Percentiles rank a stretch among this genome's conserved stretches.
These are phyloP conservation scores for Glaciozyma antarctica DNA, from an alignment of 768 basidiomycete species.

Conservation along the genomic window DNA sequence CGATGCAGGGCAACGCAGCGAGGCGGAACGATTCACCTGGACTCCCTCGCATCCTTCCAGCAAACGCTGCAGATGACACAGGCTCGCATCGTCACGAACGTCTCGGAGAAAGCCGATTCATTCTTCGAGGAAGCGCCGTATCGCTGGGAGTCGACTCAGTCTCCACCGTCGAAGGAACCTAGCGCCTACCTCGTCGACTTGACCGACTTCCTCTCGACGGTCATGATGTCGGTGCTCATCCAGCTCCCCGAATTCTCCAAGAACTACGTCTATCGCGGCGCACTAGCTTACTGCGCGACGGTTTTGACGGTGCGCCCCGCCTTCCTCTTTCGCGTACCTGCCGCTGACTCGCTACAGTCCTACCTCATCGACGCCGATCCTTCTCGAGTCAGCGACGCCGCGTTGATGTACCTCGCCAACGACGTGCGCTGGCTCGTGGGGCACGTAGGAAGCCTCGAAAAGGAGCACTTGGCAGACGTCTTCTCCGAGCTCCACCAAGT, in stretches of 20 bases:
- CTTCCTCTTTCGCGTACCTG: background rate
- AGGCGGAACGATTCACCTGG: constrained; percentile 53
- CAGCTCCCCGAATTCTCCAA: constrained; percentile 62
- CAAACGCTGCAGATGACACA: constrained; percentile 59
- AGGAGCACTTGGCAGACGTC: constrained; percentile 26
- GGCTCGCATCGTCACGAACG: constrained; percentile 66
- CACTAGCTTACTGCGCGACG: constrained; percentile 76
- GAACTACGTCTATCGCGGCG: constrained; percentile 78
- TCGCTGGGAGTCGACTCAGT: constrained; percentile 61
- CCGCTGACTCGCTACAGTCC: constrained; percentile 13
- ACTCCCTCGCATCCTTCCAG: constrained; percentile 51
- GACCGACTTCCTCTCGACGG: constrained; percentile 90
- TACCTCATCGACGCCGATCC: constrained; percentile 32
- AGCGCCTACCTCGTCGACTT: constrained; percentile 93
- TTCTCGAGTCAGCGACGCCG: constrained; percentile 25
- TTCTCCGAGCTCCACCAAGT: constrained; percentile 34
- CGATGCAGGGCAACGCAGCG: constrained; percentile 62
- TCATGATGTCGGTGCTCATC: constrained; percentile 68
- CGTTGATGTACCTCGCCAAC: constrained; percentile 22
- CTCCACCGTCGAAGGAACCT: constrained; percentile 52
- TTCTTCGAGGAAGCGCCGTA: constrained; percentile 94
- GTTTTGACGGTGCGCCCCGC: constrained; percentile 65
- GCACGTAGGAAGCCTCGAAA: constrained; percentile 18
- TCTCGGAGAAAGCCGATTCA: constrained; percentile 83
- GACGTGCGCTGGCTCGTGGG: constrained; percentile 32